Evolutionary conservation across 2,329 filamentous ascomycete species (phyloP), one percentile per base, ranked within the genome.

Genomic region (Colletotrichum gigasporum): DNA sequence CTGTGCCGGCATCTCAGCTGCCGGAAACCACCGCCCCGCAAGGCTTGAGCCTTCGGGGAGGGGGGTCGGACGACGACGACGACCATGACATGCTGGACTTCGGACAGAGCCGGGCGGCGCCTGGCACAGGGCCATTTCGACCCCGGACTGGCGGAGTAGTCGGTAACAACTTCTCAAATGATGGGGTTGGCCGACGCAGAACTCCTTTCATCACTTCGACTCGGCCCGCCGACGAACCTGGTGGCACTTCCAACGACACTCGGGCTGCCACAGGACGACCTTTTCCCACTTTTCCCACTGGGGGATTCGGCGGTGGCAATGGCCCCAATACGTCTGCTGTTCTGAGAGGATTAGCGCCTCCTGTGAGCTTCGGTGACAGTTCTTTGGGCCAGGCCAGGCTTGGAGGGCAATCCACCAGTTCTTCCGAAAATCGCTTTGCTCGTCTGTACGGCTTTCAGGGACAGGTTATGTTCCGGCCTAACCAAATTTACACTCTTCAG

Each of bases 401-500:
- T n/a, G n/a, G n/a, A 12, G 14, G 35, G 14, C 28, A 32, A 10
- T 4, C 12, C n/a, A 12, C 4, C 30, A 30, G 11, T 2, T 11
- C 59, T 30, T 8, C 12, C 14, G 34, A 24, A 12, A 18, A 45
- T 5, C n/a, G 30, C 5, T 63, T 11, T 5, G 16, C 30, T 39
- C 37, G 14, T 14, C 22, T 77, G 1, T 71, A 71, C 14, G 71
- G 75, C 1, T 67, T 60, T 44, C 70, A 74, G 2, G 88, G 75
- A 9, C 57, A 53, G 3, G 57, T 76, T 2, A 68, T 69, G 4
- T 70, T 76, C 5, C 44, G 69, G 12, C 66, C 69, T 4, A 26
- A 44, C 20, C 63, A 74, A 12, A 11, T 55, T 22, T 69, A 62
- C 39, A 48, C 71, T 1, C 72, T 69, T 30, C 34, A 68, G 2